These are phyloP conservation scores for Leucogyrophana mollusca DNA, from an alignment of 768 basidiomycete genomes.

Conservation along the genomic window DNA sequence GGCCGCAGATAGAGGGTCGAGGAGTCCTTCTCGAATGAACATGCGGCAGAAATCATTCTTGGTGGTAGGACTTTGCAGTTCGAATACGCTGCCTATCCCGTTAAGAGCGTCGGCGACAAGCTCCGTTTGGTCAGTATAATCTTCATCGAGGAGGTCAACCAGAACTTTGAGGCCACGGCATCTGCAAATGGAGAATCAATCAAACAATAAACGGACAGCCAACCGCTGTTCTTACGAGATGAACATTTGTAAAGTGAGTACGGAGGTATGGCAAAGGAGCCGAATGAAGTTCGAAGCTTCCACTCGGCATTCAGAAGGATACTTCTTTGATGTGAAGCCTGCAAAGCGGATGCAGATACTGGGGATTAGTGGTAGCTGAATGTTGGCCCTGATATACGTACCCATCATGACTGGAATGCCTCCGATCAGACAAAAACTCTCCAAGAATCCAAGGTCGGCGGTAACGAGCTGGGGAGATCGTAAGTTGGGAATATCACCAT, in stretches of 20 bases:
- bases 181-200: conserved; percentile 35
- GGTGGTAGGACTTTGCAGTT: conserved; percentile 92
- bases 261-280: conserved; percentile 87
- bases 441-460: conserved; percentile 80
- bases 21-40: conserved; percentile 93
- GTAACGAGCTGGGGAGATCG: conserved; percentile 49
- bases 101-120: conserved; percentile 92
- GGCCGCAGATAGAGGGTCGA: conserved; percentile 90
- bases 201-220: not conserved
- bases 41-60: conserved; percentile 99
- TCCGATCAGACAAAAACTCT: conserved; percentile 93
- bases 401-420: conserved; percentile 97
- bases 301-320: conserved; percentile 88
- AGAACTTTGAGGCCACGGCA: conserved; percentile 94
- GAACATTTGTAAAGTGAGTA: conserved; percentile 96
- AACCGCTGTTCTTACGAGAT: conserved; percentile 74
- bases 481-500: not conserved
- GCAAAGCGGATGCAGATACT: conserved; percentile 5
- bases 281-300: conserved; percentile 96
- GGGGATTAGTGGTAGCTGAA: too few relatives aligned
- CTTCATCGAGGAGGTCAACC: conserved; percentile 95
- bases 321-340: conserved; percentile 95
- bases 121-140: conserved; percentile 87
- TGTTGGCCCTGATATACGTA: conserved; percentile 28
- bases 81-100: conserved; percentile 93